Base-by-base conservation (phyloP, 306 rosid species). In the Quercus agrifolia region DNA sequence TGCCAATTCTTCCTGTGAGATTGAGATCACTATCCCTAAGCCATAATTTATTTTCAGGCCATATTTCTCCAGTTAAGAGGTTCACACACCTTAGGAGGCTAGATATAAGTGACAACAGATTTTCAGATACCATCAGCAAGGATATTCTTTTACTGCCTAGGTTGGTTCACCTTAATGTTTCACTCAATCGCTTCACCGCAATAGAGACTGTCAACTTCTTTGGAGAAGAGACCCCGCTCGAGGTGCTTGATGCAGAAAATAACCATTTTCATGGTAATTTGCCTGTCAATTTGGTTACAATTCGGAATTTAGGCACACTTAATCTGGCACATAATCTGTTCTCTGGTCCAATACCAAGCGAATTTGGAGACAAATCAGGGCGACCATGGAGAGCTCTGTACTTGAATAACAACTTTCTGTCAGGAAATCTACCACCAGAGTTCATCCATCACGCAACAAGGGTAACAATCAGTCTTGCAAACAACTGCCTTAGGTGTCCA, bases 401-500 rank as follows among this genome's bases (percentile, higher is more conserved):
- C 33, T 78, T 90, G 18, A 86, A 87, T 44, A 71, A 83, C 44
- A 90, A 90, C 68, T 79, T 84, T 76, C 83, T 88, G 1, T 15
- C 54, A 6, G 93, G 88, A 15, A 49, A 62, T 70, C 82, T 82
- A 82, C 90, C 87, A 1, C 13, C 49, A 1, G 83, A 82, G 69
- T 84, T 87, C 71, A 15, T 18, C 15, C 9, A 5, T 58, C 83
- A 17, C 49, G 44, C 38, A 20, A 6, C 30, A 19, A 75, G 25
- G 19, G 9, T 81, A 61, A 79, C 23, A 70, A 89, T 85, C 10
- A 84, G 81, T 15, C 71, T 88, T 56, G 87, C 90, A 68, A 67
- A 51, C n/a, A 90, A 88, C 30, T 90, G 91, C 83, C 88, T 90
- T 35, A 59, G 31, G 56, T 88, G 89, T 23, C 90, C 89, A 21